Conservation (phyloP, 257 asterid genomes). For the Buddleja alternifolia region DNA sequence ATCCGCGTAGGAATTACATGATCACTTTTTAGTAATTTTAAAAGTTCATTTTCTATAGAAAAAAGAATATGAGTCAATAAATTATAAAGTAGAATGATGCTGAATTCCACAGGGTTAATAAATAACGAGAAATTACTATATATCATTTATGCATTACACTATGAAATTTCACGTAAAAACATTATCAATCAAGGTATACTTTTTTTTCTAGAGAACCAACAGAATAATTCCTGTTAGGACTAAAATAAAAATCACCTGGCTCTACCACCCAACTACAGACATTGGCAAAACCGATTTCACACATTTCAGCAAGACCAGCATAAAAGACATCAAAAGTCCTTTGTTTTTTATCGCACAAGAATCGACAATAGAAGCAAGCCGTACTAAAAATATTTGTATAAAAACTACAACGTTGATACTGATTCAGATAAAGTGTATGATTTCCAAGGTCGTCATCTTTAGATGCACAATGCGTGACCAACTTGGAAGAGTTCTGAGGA, state of each 20-base stretch:
- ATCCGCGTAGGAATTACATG: too few species aligned
- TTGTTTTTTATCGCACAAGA: not conserved
- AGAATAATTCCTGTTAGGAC: not conserved
- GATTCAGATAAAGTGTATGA: not conserved
- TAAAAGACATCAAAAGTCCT: not conserved
- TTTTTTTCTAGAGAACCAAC: too few species aligned
- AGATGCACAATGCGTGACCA: not conserved
- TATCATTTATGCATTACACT: too few species aligned
- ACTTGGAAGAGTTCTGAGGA: not conserved
- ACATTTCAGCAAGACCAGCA: not conserved
- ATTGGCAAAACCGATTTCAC: not conserved
- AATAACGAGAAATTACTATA: too few species aligned
- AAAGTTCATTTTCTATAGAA: too few species aligned
- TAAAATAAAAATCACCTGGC: constrained; percentile 16
- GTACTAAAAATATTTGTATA: not conserved
- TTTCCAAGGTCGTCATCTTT: not conserved
- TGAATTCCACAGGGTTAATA: too few species aligned
- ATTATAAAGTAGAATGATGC: too few species aligned
- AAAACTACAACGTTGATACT: not conserved
- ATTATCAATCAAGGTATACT: too few species aligned
- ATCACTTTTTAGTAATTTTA: too few species aligned
- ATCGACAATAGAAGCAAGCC: not conserved
- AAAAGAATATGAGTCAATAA: too few species aligned
- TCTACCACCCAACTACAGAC: constrained; percentile 10
- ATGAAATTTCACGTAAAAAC: too few species aligned